Evolutionary conservation across 108 stramenopile genomes (phyloP), one percentile per base, ranked within the genome.

Genomic region (Epipyxis sp.): DNA sequence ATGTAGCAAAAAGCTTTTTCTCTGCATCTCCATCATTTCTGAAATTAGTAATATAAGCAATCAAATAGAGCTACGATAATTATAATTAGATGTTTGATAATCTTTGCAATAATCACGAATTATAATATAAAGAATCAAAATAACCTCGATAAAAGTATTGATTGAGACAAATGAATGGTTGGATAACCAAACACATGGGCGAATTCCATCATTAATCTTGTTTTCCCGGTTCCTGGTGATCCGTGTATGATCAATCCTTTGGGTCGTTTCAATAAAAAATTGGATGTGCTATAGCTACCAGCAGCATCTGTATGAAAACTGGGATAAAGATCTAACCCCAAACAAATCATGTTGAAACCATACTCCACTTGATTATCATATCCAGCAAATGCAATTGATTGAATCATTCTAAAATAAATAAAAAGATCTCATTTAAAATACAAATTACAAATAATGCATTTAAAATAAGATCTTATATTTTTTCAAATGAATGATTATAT

Each of bases 21-120:
- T 86, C 86, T 76, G 84, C 83, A 61, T 85, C 84, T 10, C 86
- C 86, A 10, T 65, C 61, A 29, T n/a, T n/a, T n/a, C n/a, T n/a
- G n/a, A n/a, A n/a, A n/a, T n/a, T n/a, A n/a, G n/a, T n/a, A n/a
- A n/a, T n/a, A n/a, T n/a, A n/a, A n/a, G n/a, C n/a, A n/a, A n/a
- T n/a, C n/a, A n/a, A n/a, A n/a, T n/a, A n/a, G n/a, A n/a, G n/a
- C n/a, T n/a, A n/a, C n/a, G n/a, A n/a, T n/a, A n/a, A n/a, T n/a
- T n/a, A n/a, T n/a, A n/a, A n/a, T n/a, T n/a, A n/a, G n/a, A n/a
- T n/a, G n/a, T n/a, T n/a, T n/a, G n/a, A n/a, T n/a, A n/a, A n/a
- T n/a, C n/a, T n/a, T n/a, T n/a, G n/a, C n/a, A n/a, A n/a, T n/a
- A n/a, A n/a, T n/a, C n/a, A n/a, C n/a, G n/a, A n/a, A n/a, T n/a